Conservation (phyloP, 169 alveolate genomes). For the Amoebophrya sp. region DNA sequence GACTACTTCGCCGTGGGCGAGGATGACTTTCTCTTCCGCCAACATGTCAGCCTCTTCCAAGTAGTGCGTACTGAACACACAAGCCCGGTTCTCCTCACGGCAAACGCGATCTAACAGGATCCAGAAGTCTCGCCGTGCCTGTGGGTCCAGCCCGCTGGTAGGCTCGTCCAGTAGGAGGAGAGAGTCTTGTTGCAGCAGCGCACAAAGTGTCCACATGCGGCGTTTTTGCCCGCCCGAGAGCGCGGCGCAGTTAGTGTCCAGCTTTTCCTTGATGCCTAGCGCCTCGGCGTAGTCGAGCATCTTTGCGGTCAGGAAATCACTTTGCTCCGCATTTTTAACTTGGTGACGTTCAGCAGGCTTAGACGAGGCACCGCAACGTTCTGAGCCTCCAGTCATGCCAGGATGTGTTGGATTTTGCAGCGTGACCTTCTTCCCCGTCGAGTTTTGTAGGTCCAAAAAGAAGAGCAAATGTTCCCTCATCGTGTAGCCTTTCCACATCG, state of each 20-base stretch:
- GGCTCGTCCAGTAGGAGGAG: slow-evolving; percentile 72
- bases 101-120: slow-evolving; percentile 56
- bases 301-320: not conserved
- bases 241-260: not conserved
- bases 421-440: not conserved
- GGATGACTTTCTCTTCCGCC: slow-evolving; percentile 35
- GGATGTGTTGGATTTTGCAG: no score
- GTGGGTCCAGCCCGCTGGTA: slow-evolving; percentile 76
- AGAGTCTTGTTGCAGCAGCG: not conserved
- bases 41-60: slow-evolving; percentile 68
- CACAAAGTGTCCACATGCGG: slow-evolving; percentile 7
- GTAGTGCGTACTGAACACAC: slow-evolving; percentile 63
- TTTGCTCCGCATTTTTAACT: not conserved
- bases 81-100: slow-evolving; percentile 49
- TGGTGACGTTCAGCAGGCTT: no score
- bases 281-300: not conserved
- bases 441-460: not conserved
- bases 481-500: slow-evolving; percentile 7
- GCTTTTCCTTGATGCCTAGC: not conserved
- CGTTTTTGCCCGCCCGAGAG: not conserved
- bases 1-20: not conserved
- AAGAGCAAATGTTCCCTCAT: not conserved
- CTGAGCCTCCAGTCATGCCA: no score
- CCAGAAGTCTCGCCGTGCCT: slow-evolving; percentile 65
- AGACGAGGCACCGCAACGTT: not conserved